Evolutionary conservation across 1,284 basidiomycete species (phyloP).

Genomic region (Microbotryum violaceum): DNA sequence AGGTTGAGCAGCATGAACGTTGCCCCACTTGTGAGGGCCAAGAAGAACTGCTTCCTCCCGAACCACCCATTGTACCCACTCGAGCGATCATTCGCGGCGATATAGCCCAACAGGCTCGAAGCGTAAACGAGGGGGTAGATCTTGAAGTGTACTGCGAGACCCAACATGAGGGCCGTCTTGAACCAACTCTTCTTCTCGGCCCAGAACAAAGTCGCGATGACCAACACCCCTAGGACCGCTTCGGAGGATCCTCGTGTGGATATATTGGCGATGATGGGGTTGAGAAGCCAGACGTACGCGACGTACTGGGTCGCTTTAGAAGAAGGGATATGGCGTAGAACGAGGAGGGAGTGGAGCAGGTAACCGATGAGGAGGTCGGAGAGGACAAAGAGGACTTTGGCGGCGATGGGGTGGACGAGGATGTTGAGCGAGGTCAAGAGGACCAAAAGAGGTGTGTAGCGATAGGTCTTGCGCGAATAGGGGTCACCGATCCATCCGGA

Average conservation of each 20-base stretch:
- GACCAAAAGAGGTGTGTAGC: slow-evolving; percentile 91
- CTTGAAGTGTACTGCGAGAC: slow-evolving; percentile 83
- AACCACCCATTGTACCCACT: slow-evolving; percentile 44
- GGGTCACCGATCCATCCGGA: slow-evolving; percentile 53
- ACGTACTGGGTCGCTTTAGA: slow-evolving; percentile 26
- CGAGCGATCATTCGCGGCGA: slow-evolving; percentile 3
- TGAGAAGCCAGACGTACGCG: slow-evolving; percentile 69
- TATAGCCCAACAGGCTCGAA: slow-evolving; percentile 56
- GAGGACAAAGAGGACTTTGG: slow-evolving; percentile 81
- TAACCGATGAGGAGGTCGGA: slow-evolving; percentile 75
- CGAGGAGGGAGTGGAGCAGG: slow-evolving; percentile 63
- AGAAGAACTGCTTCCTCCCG: slow-evolving; percentile 42
- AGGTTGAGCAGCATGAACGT: slow-evolving; percentile 62
- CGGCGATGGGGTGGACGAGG: slow-evolving; percentile 69
- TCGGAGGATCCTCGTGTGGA: slow-evolving; percentile 95
- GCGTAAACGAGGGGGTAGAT: slow-evolving; percentile 92
- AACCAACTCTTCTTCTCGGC: slow-evolving; percentile 43
- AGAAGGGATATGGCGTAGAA: background rate
- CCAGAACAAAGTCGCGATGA: slow-evolving; percentile 63
- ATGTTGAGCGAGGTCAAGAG: slow-evolving; percentile 71
- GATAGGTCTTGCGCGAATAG: slow-evolving; percentile 86
- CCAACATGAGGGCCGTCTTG: slow-evolving; percentile 60
- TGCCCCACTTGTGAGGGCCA: slow-evolving; percentile 57
- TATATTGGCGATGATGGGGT: slow-evolving; percentile 90
- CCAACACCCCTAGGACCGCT: slow-evolving; percentile 70